Percentiles rank a stretch among this genome's conserved stretches.
These are phyloP conservation scores for Volutella citrinella DNA, from an alignment of 2,329 filamentous ascomycete species.

Conservation along the genomic window DNA sequence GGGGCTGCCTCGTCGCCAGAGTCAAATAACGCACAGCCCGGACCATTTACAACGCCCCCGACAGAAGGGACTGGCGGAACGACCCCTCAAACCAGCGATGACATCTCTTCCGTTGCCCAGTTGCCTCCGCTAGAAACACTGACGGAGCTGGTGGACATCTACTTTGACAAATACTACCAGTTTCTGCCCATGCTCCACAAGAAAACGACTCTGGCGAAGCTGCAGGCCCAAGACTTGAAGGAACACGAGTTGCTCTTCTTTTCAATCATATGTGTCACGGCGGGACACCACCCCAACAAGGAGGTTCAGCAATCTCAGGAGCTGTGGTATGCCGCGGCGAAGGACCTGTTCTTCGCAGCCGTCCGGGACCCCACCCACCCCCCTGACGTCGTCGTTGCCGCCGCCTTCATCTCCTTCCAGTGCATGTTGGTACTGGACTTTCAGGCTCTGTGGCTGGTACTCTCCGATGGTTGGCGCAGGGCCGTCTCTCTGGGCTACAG, in stretches of 20 bases:
- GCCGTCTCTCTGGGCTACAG: constrained; percentile 18
- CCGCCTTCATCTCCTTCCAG: constrained; percentile 20
- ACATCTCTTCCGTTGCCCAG: too few species aligned
- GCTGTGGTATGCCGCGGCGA: constrained; percentile 18
- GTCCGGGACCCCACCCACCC: constrained; percentile 12
- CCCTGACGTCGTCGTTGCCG: constrained; percentile 18
- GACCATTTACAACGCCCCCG: too few species aligned
- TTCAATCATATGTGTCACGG: constrained; percentile 18
- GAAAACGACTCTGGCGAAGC: constrained; percentile 1
- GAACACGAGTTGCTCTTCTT: constrained; percentile 8
- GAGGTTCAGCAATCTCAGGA: constrained; percentile 14
- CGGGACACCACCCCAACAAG: constrained; percentile 16
- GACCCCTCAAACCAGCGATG: constrained; percentile 3
- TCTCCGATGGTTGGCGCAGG: constrained; percentile 23
- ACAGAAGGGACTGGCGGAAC: background rate
- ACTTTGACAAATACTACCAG: constrained; percentile 19
- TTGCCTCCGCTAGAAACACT: constrained; percentile 11
- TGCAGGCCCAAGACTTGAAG: background rate
- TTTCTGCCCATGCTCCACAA: constrained; percentile 21
- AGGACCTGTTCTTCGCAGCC: constrained; percentile 10
- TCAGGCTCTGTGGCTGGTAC: constrained; percentile 15
- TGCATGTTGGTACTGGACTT: constrained; percentile 16
- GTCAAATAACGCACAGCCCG: too few species aligned
- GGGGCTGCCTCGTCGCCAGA: too few species aligned
- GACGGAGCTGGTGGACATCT: constrained; percentile 18